Evolutionary conservation across 2,329 filamentous ascomycete species (phyloP), one percentile per base, ranked within the genome.

Genomic region (Ceratocystis alfenasii): DNA sequence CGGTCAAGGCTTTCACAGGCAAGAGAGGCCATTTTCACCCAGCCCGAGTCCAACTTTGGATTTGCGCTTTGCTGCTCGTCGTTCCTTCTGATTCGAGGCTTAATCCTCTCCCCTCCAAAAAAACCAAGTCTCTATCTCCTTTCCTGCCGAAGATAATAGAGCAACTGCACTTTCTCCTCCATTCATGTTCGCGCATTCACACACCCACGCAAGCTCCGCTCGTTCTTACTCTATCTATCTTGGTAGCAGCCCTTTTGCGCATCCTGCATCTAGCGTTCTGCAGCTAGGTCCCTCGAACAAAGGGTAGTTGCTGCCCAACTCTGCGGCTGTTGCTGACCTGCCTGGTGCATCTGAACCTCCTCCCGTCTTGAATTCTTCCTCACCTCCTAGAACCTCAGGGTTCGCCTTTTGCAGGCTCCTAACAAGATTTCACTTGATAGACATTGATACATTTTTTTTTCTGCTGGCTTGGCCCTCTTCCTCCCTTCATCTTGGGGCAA

Each of bases 251-350:
- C 48, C 50, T 62, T 65, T 66, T 62, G 45, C 63, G 62, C 62
- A 67, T 67, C 65, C 65, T 67, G 65, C 65, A 67, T 67, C 60
- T 62, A 33, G 62, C 65, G 59, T 64, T 64, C 41, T 62, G 65
- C 46, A 66, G 65, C 62, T 66, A 30, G 30, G 28, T 57, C 63
- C 62, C 45, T 67, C 62, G 48, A 65, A 64, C 36, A 59, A 65
- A 41, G 36, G 25, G 41, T 60, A 63, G 63, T 65, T 68, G 66
- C 66, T 65, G 66, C 63, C 63, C 66, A 65, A 68, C n/a, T 33
- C 61, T 63, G 50, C 45, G 28, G 25, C 41, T 63, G 30, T 63
- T 63, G 44, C 17, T 63, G 48, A 53, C 48, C 48, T 50, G 20
- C 41, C 36, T 28, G 8, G 25, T 20, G 61, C 61, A 62, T 20